Percentiles rank a stretch among this genome's conserved stretches.
phyloP scores from a whole-genome alignment of 495 filamentous ascomycete genomes.

The Bacidia rubella region DNA sequence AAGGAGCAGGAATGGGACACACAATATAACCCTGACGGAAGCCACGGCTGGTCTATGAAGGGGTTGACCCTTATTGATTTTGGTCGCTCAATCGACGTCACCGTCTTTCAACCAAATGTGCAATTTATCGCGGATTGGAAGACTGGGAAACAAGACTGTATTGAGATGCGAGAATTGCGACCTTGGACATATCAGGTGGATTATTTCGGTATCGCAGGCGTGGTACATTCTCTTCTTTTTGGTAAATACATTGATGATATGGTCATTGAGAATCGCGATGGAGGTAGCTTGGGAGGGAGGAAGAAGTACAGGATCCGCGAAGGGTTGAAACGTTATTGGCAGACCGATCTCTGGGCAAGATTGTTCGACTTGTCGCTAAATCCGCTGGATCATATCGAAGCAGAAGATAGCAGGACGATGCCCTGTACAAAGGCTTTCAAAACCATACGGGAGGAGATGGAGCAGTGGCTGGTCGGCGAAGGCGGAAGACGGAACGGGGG shows the following conservation, averaged over 20 bases:
- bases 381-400: constrained; percentile 47
- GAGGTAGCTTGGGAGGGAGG: constrained; percentile 27
- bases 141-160: constrained; percentile 68
- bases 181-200: constrained; percentile 97
- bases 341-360: constrained; percentile 74
- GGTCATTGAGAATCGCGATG: constrained; percentile 22
- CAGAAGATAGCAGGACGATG: constrained; percentile 45
- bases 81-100: constrained; percentile 88
- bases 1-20: constrained; percentile 31
- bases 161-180: constrained; percentile 81
- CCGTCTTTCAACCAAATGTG: constrained; percentile 58
- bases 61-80: constrained; percentile 88
- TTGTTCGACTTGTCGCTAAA: constrained; percentile 83
- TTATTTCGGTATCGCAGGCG: constrained; percentile 80
- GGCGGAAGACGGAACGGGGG: constrained; percentile 65
- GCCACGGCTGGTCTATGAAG: constrained; percentile 64
- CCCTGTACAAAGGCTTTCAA: constrained; percentile 48
- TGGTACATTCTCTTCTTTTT: constrained; percentile 75
- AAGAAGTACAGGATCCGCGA: constrained; percentile 62
- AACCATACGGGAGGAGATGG: constrained; percentile 55
- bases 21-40: constrained; percentile 53
- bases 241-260: constrained; percentile 87
- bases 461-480: constrained; percentile 66
- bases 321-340: constrained; percentile 83
- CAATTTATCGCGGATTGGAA: constrained; percentile 95